Conservation (phyloP, 306 rosid species). For the Lathyrus tuberosus region DNA sequence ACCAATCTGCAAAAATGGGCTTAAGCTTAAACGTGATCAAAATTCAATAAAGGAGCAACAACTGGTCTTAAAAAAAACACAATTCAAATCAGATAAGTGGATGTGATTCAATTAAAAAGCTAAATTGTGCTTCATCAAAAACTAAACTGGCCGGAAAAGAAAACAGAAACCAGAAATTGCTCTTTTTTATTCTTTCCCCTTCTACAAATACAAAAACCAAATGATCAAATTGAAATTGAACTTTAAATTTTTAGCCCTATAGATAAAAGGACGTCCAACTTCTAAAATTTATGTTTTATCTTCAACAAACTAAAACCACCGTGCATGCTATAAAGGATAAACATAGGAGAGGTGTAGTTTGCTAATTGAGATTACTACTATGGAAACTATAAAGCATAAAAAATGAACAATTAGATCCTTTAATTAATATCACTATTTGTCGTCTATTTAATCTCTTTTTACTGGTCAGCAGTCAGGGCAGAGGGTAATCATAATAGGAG, state of each 20-base stretch:
- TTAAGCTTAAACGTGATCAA: slow-evolving; percentile 5
- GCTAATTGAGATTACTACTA: slow-evolving; percentile 9
- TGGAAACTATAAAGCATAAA: background rate
- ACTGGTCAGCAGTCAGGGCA: background rate
- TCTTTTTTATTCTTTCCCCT: background rate
- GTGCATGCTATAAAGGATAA: background rate
- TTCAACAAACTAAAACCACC: slow-evolving; percentile 2
- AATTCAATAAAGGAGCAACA: slow-evolving; percentile 3
- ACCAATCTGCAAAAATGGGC: background rate
- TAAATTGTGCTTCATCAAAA: background rate
- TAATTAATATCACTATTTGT: background rate
- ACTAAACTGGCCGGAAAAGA: slow-evolving; percentile 17
- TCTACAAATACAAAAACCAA: background rate
- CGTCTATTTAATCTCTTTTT: background rate
- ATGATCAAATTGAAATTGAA: slow-evolving; percentile 18
- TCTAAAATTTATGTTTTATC: slow-evolving; percentile 5
- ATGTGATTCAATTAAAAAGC: background rate
- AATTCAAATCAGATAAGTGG: background rate
- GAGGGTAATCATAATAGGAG: slow-evolving; percentile 2
- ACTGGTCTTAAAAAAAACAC: slow-evolving; percentile 6
- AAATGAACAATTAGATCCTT: background rate
- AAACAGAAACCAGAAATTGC: slow-evolving; percentile 8
- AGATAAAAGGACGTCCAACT: background rate
- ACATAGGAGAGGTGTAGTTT: background rate
- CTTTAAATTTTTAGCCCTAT: background rate